These are phyloP conservation scores for Globisporangium echinulatum DNA, from an alignment of 352 stramenopile genomes.

Conservation along the genomic window DNA sequence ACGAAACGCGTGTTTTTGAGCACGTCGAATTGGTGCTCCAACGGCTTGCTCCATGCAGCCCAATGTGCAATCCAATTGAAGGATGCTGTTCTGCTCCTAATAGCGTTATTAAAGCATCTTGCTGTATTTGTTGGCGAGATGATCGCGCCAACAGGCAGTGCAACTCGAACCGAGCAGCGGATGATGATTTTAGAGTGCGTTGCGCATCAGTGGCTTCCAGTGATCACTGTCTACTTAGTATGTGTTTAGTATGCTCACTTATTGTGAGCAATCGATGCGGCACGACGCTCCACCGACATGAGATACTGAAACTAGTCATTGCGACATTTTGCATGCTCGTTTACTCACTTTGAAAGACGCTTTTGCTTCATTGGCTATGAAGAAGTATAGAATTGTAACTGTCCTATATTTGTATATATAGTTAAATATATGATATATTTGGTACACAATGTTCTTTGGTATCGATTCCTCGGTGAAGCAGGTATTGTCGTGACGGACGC, in stretches of 20 bases:
- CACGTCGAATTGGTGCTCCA: conserved; percentile 16
- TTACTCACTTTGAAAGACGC: not conserved
- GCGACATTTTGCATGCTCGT: not conserved
- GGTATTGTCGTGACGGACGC: too few species aligned
- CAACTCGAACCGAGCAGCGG: not conserved
- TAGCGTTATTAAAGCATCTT: conserved; percentile 5
- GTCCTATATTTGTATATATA: too few species aligned
- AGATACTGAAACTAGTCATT: not conserved
- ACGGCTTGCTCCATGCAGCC: conserved; percentile 11
- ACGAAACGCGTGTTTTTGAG: not conserved
- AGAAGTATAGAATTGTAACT: too few species aligned
- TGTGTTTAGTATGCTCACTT: not conserved
- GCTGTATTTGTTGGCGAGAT: not conserved
- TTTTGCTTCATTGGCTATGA: too few species aligned
- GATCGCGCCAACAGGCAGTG: not conserved
- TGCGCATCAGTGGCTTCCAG: not conserved
- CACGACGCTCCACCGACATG: not conserved
- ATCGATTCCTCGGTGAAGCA: too few species aligned
- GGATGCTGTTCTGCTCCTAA: conserved; percentile 16
- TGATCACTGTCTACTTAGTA: not conserved
- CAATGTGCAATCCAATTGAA: conserved; percentile 22
- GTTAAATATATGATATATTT: too few species aligned
- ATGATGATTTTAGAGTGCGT: not conserved
- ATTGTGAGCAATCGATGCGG: not conserved
- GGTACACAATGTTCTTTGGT: too few species aligned